Evolutionary conservation across 495 filamentous ascomycete genomes (phyloP).

Genomic region (Podospora pseudoanserina): DNA sequence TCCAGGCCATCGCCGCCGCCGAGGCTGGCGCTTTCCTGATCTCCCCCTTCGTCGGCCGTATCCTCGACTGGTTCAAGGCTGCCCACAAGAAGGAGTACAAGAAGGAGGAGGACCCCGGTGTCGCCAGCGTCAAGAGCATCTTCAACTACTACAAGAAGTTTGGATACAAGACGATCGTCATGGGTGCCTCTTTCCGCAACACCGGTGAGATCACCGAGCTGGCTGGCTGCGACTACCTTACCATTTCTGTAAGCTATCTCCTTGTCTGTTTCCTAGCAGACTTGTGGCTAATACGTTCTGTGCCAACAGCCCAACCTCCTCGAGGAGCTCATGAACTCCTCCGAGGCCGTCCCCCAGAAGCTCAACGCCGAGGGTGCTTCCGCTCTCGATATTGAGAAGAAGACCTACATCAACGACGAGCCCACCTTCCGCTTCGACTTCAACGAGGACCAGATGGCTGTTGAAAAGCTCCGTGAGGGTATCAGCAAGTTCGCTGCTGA

Average conservation of each 20-base stretch:
- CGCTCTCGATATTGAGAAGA: conserved; percentile 75
- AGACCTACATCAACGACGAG: conserved; percentile 87
- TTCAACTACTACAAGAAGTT: conserved; percentile 99
- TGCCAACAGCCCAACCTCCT: conserved; percentile 76
- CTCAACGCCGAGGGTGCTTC: conserved; percentile 66
- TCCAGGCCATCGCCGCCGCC: conserved; percentile 93
- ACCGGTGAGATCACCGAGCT: conserved; percentile 95
- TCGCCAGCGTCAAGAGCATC: conserved; percentile 91
- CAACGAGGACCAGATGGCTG: conserved; percentile 98
- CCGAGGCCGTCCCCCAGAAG: conserved; percentile 82
- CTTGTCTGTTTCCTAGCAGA: not conserved
- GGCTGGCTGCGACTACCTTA: conserved; percentile 97
- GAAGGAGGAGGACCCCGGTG: conserved; percentile 88
- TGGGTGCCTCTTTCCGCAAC: conserved; percentile 98
- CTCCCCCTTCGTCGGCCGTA: conserved; percentile 98
- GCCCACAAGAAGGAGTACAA: conserved; percentile 88
- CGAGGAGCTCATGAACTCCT: conserved; percentile 86
- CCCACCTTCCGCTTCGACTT: conserved; percentile 94
- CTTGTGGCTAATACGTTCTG: conserved; percentile 24
- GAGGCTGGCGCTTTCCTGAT: conserved; percentile 98
- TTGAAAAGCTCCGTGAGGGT: conserved; percentile 97
- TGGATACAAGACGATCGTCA: conserved; percentile 98
- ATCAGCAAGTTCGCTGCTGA: conserved; percentile 99
- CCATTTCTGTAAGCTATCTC: conserved; percentile 72
- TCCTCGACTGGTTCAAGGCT: conserved; percentile 99